These are phyloP conservation scores for Colletotrichum sp. DNA, from an alignment of 2,329 filamentous ascomycete species.

Conservation along the genomic window DNA sequence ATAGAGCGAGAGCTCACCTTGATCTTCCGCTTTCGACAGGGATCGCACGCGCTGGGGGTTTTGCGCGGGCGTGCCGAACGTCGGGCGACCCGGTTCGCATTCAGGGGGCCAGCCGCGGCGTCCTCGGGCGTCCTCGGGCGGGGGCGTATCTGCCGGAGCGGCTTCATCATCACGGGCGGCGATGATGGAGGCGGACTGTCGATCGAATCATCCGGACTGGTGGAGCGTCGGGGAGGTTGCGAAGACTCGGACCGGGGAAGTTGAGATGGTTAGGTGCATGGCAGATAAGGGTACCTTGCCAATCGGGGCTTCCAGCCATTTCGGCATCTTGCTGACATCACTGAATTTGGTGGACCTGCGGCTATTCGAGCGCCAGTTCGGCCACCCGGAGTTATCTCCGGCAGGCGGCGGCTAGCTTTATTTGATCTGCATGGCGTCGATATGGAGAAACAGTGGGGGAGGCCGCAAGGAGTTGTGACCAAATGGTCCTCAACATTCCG, in stretches of 20 bases:
- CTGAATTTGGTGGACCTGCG: not conserved
- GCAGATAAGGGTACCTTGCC: not conserved
- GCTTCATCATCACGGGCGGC: not conserved
- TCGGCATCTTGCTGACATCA: not conserved
- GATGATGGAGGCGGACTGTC: not conserved
- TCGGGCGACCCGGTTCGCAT: not conserved
- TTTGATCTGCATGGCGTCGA: not conserved
- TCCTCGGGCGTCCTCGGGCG: not conserved
- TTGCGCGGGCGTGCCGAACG: not conserved
- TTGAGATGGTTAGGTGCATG: not conserved
- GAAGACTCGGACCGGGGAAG: not conserved
- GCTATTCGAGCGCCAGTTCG: not conserved
- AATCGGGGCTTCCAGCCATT: not conserved
- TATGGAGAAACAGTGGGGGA: not conserved
- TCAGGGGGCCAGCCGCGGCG: not conserved
- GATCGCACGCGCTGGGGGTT: conserved; percentile 5
- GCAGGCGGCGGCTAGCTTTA: not conserved
- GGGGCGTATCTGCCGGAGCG: not conserved
- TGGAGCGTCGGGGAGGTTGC: not conserved
- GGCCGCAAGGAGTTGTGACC: not conserved
- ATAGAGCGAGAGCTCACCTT: not conserved
- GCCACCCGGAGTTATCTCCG: not conserved
- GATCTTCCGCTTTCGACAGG: conserved; percentile 4
- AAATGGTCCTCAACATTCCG: not conserved
- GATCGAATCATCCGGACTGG: not conserved